Conservation (phyloP, 768 basidiomycete genomes). For the Tricholoma sp. region DNA sequence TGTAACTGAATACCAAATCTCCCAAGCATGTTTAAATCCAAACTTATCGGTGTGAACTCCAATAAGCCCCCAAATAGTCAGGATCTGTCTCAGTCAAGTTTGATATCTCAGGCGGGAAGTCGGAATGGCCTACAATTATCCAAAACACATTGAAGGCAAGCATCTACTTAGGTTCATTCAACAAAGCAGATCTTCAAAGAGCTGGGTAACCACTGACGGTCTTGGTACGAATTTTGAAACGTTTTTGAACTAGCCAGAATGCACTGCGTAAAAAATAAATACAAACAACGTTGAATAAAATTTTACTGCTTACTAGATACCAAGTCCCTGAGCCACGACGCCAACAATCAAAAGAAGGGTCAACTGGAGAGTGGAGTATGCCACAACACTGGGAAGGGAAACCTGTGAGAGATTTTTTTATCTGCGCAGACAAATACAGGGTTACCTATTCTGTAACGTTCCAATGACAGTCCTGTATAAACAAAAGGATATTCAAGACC, state of each 20-base stretch:
- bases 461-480: conserved; percentile 56
- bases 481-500: neutral
- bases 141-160: conserved; percentile 66
- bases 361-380: conserved; percentile 68
- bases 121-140: conserved; percentile 47
- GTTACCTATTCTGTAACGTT: conserved; percentile 66
- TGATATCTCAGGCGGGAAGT: neutral
- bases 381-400: conserved; percentile 44
- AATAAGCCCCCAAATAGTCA: conserved; percentile 72
- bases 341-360: conserved; percentile 66
- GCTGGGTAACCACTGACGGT: conserved; percentile 28
- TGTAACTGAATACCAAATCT: conserved; percentile 51
- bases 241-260: conserved; percentile 69
- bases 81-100: conserved; percentile 31
- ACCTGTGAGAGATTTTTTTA: neutral
- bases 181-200: neutral
- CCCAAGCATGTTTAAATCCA: conserved; percentile 83
- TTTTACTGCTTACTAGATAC: conserved; percentile 52
- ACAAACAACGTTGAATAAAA: neutral
- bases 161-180: conserved; percentile 46
- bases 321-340: conserved; percentile 57
- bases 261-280: conserved; percentile 29
- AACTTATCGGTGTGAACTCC: conserved; percentile 72
- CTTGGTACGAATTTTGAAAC: conserved; percentile 60
- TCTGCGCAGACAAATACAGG: neutral